phyloP scores from a whole-genome alignment of 2,329 filamentous ascomycete genomes.

The Fusarium phyllophilum region DNA sequence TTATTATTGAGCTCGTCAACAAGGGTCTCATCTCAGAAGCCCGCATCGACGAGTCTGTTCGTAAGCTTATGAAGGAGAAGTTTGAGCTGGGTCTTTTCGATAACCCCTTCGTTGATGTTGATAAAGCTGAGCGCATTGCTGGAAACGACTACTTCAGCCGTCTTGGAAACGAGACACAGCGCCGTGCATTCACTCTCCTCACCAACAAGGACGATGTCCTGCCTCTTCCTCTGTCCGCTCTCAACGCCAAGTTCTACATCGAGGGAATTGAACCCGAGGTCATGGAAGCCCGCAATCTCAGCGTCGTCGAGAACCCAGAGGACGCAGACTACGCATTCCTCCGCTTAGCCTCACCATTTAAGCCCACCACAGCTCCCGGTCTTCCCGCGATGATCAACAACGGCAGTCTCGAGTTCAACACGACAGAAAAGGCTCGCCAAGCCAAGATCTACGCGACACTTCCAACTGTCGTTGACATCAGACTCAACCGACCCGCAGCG shows the following conservation, averaged over 20 bases:
- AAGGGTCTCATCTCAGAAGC: slow-evolving; percentile 50
- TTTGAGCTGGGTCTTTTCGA: slow-evolving; percentile 63
- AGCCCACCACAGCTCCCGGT: slow-evolving; percentile 46
- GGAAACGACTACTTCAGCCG: slow-evolving; percentile 56
- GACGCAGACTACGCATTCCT: slow-evolving; percentile 56
- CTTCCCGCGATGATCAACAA: slow-evolving; percentile 53
- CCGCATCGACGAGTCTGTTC: slow-evolving; percentile 58
- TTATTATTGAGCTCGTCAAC: slow-evolving; percentile 60
- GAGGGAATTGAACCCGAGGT: slow-evolving; percentile 30
- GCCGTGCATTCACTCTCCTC: slow-evolving; percentile 44
- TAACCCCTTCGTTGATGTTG: slow-evolving; percentile 59
- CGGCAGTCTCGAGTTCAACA: slow-evolving; percentile 54
- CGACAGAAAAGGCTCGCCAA: slow-evolving; percentile 40
- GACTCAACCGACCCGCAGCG: slow-evolving; percentile 54
- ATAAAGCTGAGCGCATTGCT: slow-evolving; percentile 47
- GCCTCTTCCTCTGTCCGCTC: slow-evolving; percentile 25
- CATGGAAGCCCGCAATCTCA: slow-evolving; percentile 42
- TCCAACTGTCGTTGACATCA: slow-evolving; percentile 57
- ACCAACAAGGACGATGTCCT: slow-evolving; percentile 39
- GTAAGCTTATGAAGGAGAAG: slow-evolving; percentile 60
- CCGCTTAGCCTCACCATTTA: slow-evolving; percentile 52
- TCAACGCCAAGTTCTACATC: slow-evolving; percentile 37
- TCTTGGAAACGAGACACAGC: slow-evolving; percentile 42
- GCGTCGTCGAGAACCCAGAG: slow-evolving; percentile 48
- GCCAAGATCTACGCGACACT: slow-evolving; percentile 51